Percentiles rank a stretch among this genome's conserved stretches.
These are phyloP conservation scores for Fusarium pseudocircinatum DNA, from an alignment of 2,329 filamentous ascomycete species.

Conservation along the genomic window DNA sequence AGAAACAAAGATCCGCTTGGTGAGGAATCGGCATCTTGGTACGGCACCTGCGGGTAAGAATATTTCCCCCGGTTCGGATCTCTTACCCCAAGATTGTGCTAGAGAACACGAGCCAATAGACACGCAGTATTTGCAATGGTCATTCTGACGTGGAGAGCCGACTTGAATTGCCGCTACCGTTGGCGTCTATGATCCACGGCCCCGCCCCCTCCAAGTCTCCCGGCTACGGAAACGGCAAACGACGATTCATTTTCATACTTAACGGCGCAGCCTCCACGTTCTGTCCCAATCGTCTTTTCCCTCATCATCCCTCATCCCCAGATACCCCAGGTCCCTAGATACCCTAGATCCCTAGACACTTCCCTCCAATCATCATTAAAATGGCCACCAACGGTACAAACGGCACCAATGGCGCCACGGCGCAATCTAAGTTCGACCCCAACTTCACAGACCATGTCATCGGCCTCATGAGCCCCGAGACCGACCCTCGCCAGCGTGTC, in stretches of 20 bases:
- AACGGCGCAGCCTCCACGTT: constrained; percentile 6
- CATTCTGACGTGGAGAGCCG: constrained; percentile 30
- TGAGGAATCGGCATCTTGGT: constrained; percentile 10
- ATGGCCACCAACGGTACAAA: constrained; percentile 37
- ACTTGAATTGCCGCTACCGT: constrained; percentile 32
- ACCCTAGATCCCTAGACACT: background rate
- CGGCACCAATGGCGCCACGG: constrained; percentile 21
- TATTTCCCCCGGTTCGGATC: constrained; percentile 22
- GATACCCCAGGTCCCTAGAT: constrained; percentile 1
- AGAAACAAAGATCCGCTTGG: constrained; percentile 31
- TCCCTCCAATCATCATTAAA: background rate
- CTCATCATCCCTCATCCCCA: background rate
- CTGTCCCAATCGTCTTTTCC: background rate
- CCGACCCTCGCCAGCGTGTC: constrained; percentile 69
- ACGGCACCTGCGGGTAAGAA: constrained; percentile 30
- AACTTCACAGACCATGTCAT: constrained; percentile 80
- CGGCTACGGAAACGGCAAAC: constrained; percentile 34
- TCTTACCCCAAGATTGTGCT: constrained; percentile 13
- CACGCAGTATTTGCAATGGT: constrained; percentile 14
- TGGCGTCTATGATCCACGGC: constrained; percentile 21
- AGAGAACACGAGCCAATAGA: background rate
- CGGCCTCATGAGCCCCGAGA: constrained; percentile 76
- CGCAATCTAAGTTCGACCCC: constrained; percentile 69
- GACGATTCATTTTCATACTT: background rate
- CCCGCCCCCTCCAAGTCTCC: constrained; percentile 30